These are phyloP conservation scores for Rhinocladiella similis DNA, from an alignment of 2,329 filamentous ascomycete genomes.

Conservation along the genomic window DNA sequence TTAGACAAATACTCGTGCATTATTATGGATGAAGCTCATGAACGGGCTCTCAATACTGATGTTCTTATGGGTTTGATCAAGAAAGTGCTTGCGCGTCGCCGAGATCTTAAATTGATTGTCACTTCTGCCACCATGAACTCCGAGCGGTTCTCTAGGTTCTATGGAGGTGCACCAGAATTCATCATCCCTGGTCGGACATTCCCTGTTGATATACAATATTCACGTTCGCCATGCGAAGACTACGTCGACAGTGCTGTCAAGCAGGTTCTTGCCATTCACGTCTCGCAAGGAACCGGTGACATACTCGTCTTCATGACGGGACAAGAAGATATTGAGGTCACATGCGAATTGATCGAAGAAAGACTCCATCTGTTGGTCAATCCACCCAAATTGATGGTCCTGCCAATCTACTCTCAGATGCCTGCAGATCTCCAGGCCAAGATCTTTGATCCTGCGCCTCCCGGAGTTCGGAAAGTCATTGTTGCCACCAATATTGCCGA, in stretches of 20 bases:
- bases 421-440: constrained; percentile 95
- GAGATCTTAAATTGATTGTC: constrained; percentile 93
- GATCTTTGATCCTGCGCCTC: constrained; percentile 89
- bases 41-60: constrained; percentile 93
- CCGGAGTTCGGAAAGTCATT: constrained; percentile 93
- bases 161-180: constrained; percentile 93
- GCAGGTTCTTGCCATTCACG: constrained; percentile 91
- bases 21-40: constrained; percentile 99
- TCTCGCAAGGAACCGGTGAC: constrained; percentile 88
- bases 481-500: constrained; percentile 98
- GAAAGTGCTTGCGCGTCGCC: constrained; percentile 84
- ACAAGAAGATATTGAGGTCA: constrained; percentile 96
- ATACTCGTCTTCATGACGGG: constrained; percentile 99
- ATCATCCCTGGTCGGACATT: constrained; percentile 95
- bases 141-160: constrained; percentile 93
- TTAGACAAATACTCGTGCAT: constrained; percentile 96
- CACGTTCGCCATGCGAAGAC: constrained; percentile 91
- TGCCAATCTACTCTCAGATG: constrained; percentile 99
- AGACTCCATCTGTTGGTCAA: constrained; percentile 86
- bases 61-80: constrained; percentile 97
- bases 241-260: constrained; percentile 97
- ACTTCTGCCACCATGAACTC: constrained; percentile 99
- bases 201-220: constrained; percentile 94
- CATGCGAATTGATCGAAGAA: constrained; percentile 89
- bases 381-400: constrained; percentile 87